Conservation (phyloP, 805 yeast genomes). For the Cyberlindnera mrakii region DNA sequence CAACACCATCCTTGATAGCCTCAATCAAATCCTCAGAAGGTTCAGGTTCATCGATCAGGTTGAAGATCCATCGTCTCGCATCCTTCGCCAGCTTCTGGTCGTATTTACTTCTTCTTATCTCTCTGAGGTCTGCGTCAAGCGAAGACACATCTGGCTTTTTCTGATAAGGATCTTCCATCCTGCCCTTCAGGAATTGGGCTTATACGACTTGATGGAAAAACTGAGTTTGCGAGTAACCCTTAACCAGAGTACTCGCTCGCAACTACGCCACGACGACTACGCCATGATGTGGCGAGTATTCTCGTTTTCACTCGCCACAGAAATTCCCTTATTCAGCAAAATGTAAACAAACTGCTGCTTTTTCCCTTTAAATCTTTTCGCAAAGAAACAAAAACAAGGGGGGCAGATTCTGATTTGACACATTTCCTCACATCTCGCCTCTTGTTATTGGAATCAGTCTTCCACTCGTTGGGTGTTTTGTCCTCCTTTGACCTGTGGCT, state of each 20-base stretch:
- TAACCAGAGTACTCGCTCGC: too few relatives aligned
- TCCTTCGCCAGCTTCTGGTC: slow-evolving; percentile 30
- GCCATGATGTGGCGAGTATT: too few relatives aligned
- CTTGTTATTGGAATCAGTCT: too few relatives aligned
- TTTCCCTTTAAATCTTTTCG: too few relatives aligned
- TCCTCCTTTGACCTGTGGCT: too few relatives aligned
- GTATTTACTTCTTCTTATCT: slow-evolving; percentile 49
- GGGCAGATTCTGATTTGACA: too few relatives aligned
- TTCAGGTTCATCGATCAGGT: slow-evolving; percentile 28
- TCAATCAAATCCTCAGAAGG: slow-evolving; percentile 44
- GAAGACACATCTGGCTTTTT: slow-evolving; percentile 42
- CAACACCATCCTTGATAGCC: slow-evolving; percentile 54
- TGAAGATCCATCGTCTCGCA: slow-evolving; percentile 51
- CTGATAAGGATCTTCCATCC: slow-evolving; percentile 19
- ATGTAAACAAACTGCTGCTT: background rate
- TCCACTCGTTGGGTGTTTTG: too few relatives aligned
- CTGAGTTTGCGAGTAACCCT: too few relatives aligned
- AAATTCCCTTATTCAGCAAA: background rate
- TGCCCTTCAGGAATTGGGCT: background rate
- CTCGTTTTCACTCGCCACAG: slow-evolving; percentile 6
- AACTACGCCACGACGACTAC: too few relatives aligned
- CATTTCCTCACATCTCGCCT: too few relatives aligned
- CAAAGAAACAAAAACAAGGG: too few relatives aligned
- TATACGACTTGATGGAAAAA: too few relatives aligned
- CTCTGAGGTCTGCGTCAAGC: slow-evolving; percentile 54